Conservation (phyloP, 1,284 basidiomycete genomes). For the Cystobasidium pallidum region DNA sequence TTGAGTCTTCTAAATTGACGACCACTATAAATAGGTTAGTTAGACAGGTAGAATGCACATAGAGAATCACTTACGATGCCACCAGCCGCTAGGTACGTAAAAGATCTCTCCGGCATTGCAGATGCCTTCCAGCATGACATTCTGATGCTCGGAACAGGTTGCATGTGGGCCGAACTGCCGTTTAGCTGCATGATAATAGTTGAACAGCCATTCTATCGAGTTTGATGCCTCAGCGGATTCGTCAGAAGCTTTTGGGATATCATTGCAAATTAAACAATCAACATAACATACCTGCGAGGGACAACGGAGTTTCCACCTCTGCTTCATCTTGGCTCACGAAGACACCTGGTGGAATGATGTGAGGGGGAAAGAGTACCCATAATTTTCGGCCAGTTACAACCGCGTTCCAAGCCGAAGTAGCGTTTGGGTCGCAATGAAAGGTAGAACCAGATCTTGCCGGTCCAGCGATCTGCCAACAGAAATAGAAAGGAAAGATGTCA, state of each 20-base stretch:
- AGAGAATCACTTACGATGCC: constrained; percentile 49
- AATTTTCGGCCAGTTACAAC: constrained; percentile 57
- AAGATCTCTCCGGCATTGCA: constrained; percentile 55
- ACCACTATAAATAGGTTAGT: constrained; percentile 52
- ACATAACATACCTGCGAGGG: constrained; percentile 52
- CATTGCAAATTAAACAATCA: no score
- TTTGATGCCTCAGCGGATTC: no score
- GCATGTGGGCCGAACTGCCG: constrained; percentile 54
- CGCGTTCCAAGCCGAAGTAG: constrained; percentile 59
- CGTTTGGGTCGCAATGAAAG: constrained; percentile 53
- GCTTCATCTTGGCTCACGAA: constrained; percentile 56
- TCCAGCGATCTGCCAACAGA: constrained; percentile 52
- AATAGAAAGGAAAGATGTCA: neutral
- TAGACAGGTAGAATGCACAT: neutral
- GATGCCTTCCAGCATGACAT: constrained; percentile 57
- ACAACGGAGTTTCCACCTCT: constrained; percentile 57
- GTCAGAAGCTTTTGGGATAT: no score
- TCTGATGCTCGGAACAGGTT: constrained; percentile 49
- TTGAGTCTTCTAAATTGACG: constrained; percentile 55
- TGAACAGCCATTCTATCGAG: constrained; percentile 57
- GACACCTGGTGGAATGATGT: constrained; percentile 58
- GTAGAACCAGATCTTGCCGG: constrained; percentile 55
- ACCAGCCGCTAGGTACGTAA: constrained; percentile 54
- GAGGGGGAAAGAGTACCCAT: constrained; percentile 59
- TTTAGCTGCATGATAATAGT: constrained; percentile 56